Evolutionary conservation across 1,139 yeast genomes (phyloP).

Genomic region (Yamadazyma sp.): DNA sequence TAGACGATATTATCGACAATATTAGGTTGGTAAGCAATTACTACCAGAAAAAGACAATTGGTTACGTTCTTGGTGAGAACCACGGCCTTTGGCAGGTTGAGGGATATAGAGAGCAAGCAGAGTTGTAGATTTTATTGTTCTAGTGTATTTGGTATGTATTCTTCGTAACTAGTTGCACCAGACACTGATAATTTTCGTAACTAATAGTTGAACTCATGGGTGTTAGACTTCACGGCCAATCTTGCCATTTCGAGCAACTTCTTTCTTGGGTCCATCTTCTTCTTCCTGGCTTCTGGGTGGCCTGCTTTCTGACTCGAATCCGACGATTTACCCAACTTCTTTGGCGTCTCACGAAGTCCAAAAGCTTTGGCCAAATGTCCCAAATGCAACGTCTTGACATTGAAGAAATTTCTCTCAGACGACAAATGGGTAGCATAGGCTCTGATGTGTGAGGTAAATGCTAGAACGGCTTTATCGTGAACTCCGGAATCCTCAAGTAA

Average conservation of each 20-base stretch:
- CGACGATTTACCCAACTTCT: constrained; percentile 54
- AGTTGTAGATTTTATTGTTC: too few species aligned
- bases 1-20: constrained; percentile 81
- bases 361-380: constrained; percentile 96
- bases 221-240: constrained; percentile 59
- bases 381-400: constrained; percentile 76
- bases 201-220: constrained; percentile 72
- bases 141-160: too few species aligned
- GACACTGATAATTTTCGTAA: too few species aligned
- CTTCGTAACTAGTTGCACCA: too few species aligned
- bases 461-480: constrained; percentile 67
- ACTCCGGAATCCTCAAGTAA: constrained; percentile 64
- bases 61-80: constrained; percentile 69
- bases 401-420: constrained; percentile 74
- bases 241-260: constrained; percentile 80
- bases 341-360: constrained; percentile 93
- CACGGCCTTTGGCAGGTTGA: constrained; percentile 70
- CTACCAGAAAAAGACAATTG: constrained; percentile 39
- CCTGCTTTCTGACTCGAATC: constrained; percentile 18
- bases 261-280: constrained; percentile 63
- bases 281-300: constrained; percentile 25
- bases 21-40: constrained; percentile 51
- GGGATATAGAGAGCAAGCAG: constrained; percentile 23
- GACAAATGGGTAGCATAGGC: constrained; percentile 97
- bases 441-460: constrained; percentile 83